phyloP scores from a whole-genome alignment of 345 rosid genomes.

The Brassica juncea region DNA sequence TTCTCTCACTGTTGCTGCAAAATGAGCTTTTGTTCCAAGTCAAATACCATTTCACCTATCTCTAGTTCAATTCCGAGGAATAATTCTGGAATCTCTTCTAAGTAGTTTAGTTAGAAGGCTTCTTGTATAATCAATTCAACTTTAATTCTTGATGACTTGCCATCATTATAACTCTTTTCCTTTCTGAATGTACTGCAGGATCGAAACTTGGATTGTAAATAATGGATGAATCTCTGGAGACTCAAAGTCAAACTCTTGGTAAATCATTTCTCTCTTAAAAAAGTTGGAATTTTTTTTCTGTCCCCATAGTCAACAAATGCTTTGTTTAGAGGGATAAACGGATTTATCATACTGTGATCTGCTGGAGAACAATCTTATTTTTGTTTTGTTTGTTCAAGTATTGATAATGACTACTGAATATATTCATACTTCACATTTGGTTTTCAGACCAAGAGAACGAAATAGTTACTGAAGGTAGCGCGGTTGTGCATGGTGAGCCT shows the following conservation, averaged over 20 bases:
- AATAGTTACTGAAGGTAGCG: conserved; percentile 58
- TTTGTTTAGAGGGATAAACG: not conserved
- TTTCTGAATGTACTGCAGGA: not conserved
- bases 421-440: conserved; percentile 23
- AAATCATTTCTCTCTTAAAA: conserved; percentile 10
- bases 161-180: not conserved
- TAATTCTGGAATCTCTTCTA: not conserved
- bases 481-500: conserved; percentile 61
- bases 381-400: not conserved
- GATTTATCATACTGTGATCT: not conserved
- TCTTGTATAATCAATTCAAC: not conserved
- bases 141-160: not conserved
- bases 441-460: conserved; percentile 58
- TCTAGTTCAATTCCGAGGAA: not conserved
- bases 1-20: not conserved
- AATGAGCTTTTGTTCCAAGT: not conserved
- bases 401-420: conserved; percentile 1
- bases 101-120: not conserved
- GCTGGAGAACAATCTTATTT: not conserved
- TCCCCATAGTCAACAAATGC: not conserved
- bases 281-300: not conserved
- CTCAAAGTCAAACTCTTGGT: conserved; percentile 46
- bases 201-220: not conserved
- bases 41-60: not conserved
- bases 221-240: conserved; percentile 56